Percentiles rank a stretch among this genome's conserved stretches.
phyloP scores from a whole-genome alignment of 352 stramenopile genomes.

The Phytophthora capsici region DNA sequence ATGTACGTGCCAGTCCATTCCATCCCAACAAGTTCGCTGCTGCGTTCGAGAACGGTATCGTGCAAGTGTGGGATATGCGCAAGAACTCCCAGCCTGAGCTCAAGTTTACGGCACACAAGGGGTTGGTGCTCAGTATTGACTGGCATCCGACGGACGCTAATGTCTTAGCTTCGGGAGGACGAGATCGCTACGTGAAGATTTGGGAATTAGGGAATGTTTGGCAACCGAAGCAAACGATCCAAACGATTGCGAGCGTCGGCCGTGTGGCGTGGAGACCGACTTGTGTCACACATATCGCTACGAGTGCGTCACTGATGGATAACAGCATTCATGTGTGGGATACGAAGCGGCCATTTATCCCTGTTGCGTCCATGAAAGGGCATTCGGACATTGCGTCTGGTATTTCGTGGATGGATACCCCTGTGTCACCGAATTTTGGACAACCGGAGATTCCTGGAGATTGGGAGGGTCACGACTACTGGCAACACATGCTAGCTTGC shows the following conservation, averaged over 20 bases:
- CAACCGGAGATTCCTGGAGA: slow-evolving; percentile 49
- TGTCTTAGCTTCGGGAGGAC: slow-evolving; percentile 78
- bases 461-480: slow-evolving; percentile 80
- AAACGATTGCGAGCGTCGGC: slow-evolving; percentile 86
- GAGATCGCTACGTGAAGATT: slow-evolving; percentile 89
- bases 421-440: slow-evolving; percentile 45
- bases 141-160: slow-evolving; percentile 79
- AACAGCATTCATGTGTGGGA: slow-evolving; percentile 92
- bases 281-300: slow-evolving; percentile 83
- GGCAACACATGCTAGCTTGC: slow-evolving; percentile 90
- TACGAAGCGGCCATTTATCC: slow-evolving; percentile 83
- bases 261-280: slow-evolving; percentile 83
- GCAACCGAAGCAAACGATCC: slow-evolving; percentile 85
- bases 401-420: slow-evolving; percentile 88
- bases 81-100: slow-evolving; percentile 83
- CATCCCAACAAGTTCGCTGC: slow-evolving; percentile 81
- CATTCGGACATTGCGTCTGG: slow-evolving; percentile 84
- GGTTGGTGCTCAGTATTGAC: slow-evolving; percentile 82
- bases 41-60: slow-evolving; percentile 87
- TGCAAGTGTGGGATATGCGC: slow-evolving; percentile 89
- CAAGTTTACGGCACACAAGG: slow-evolving; percentile 90
- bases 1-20: slow-evolving; percentile 80
- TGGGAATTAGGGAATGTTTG: slow-evolving; percentile 78
- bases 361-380: slow-evolving; percentile 85
- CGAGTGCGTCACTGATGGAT: slow-evolving; percentile 84